A percentile compares a stretch with the other conserved stretches of the same genome.
These are phyloP conservation scores for Colletotrichum ledebouriae DNA, from an alignment of 2,329 filamentous ascomycete genomes.

Conservation along the genomic window DNA sequence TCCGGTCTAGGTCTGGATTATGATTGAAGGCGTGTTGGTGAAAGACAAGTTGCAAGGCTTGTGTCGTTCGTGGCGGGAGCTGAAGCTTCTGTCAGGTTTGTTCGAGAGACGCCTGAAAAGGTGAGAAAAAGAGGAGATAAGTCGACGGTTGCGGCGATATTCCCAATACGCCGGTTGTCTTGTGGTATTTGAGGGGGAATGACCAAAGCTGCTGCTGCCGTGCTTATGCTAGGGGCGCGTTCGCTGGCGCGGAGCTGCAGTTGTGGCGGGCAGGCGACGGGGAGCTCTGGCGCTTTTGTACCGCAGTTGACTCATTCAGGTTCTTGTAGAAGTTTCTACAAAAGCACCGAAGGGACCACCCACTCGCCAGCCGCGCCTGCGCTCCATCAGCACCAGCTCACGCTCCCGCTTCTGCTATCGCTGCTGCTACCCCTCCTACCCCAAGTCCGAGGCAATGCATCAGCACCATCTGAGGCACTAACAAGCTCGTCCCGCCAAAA, in stretches of 20 bases:
- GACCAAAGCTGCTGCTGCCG: constrained; percentile 29
- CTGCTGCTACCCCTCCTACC: constrained; percentile 39
- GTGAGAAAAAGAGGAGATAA: constrained; percentile 23
- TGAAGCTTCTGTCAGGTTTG: not conserved
- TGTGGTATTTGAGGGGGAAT: constrained; percentile 41
- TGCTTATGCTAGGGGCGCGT: constrained; percentile 39
- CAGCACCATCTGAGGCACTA: constrained; percentile 38
- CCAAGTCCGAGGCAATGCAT: constrained; percentile 34
- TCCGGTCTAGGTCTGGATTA: constrained; percentile 2
- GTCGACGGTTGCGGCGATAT: constrained; percentile 14
- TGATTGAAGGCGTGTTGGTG: constrained; percentile 10
- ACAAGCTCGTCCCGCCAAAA: constrained; percentile 33
- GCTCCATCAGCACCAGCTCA: constrained; percentile 20
- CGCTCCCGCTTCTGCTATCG: constrained; percentile 37
- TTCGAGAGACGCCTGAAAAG: constrained; percentile 13
- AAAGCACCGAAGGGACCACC: constrained; percentile 38
- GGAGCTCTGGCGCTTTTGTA: constrained; percentile 53
- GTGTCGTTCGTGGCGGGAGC: constrained; percentile 12
- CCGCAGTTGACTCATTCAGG: constrained; percentile 54
- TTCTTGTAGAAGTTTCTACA: constrained; percentile 61
- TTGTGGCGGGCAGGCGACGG: constrained; percentile 43
- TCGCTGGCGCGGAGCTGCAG: constrained; percentile 45
- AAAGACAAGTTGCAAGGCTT: constrained; percentile 1
- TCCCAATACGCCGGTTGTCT: constrained; percentile 7
- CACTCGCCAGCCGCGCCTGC: constrained; percentile 35